Evolutionary conservation across 345 rosid species (phyloP), one percentile per base, ranked within the genome.

Genomic region (Eutrema yunnanense): DNA sequence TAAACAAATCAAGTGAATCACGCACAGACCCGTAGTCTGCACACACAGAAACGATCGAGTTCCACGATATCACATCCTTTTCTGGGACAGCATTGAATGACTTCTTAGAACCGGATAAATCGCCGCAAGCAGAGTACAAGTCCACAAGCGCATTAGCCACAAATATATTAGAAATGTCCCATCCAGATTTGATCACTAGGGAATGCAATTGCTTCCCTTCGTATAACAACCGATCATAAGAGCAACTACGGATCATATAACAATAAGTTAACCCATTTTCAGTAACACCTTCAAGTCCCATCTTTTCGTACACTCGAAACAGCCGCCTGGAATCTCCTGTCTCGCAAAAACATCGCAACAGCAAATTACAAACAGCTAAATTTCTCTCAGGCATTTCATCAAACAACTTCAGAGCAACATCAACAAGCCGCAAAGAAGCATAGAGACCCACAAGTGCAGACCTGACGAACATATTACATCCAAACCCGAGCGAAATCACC

Each of bases 181-280:
- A 88, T 43, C 93, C 96, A 56, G 73, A 76, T 82, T 86, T 87
- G 50, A 85, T 69, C 77, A 83, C 85, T 67, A 75, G 80, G 32
- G 83, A 79, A 76, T 88, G 96, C 70, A 90, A 74, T 71, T 87
- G 91, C 80, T 72, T 82, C 67, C 96, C 96, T 88, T 87, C 92
- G 65, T 42, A 38, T 0, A 78, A 49, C 78, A 86, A 79, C 80
- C 29, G 67, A 74, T 73, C 73, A 63, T 71, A 71, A 80, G 82
- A 61, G 61, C 96, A 87, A 62, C 83, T 83, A 12, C 84, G 80
- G 61, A 92, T 76, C 86, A 90, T 52, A 79, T 88, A 90, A 72
- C 90, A 83, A 68, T 84, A 90, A 74, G 80, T 88, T 66, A 87
- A 84, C 72, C 86, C 92, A 73, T 87, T 90, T 30, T 80, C 73